Evolutionary conservation across 73 alveolate genomes (phyloP).

Genomic region (Tetrahymena malaccensis): DNA sequence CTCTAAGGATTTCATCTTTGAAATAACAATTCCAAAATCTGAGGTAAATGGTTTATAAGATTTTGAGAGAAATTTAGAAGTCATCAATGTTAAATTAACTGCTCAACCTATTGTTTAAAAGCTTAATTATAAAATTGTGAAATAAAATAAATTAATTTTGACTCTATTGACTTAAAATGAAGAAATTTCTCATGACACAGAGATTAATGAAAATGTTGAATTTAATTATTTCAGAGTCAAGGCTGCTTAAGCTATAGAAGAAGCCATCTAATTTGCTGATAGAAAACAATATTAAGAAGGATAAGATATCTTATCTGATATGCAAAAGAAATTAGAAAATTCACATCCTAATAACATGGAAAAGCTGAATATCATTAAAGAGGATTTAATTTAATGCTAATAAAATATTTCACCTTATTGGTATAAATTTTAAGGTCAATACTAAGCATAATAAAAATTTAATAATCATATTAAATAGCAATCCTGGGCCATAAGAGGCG

Average conservation of each 20-base stretch:
- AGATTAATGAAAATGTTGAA: slow-evolving; percentile 27
- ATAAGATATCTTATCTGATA: not conserved
- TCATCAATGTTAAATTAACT: slow-evolving; percentile 1
- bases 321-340: not conserved
- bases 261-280: not conserved
- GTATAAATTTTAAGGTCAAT: not conserved
- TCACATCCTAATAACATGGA: not conserved
- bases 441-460: not conserved
- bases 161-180: slow-evolving; percentile 21
- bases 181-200: not conserved
- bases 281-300: not conserved
- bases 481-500: not conserved
- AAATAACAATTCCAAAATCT: slow-evolving; percentile 5
- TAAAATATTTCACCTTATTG: not conserved
- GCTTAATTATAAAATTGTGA: not conserved
- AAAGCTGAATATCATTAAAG: not conserved
- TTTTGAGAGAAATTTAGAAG: not conserved
- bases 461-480: not conserved
- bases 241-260: slow-evolving; percentile 16
- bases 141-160: not conserved
- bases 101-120: not conserved
- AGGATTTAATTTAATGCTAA: not conserved
- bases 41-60: not conserved
- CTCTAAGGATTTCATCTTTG: slow-evolving; percentile 36
- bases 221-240: slow-evolving; percentile 35